Percentiles rank a stretch among this genome's conserved stretches.
Evolutionary conservation across 2,329 filamentous ascomycete genomes (phyloP).

Genomic region (Talaromyces albobiverticillius): DNA sequence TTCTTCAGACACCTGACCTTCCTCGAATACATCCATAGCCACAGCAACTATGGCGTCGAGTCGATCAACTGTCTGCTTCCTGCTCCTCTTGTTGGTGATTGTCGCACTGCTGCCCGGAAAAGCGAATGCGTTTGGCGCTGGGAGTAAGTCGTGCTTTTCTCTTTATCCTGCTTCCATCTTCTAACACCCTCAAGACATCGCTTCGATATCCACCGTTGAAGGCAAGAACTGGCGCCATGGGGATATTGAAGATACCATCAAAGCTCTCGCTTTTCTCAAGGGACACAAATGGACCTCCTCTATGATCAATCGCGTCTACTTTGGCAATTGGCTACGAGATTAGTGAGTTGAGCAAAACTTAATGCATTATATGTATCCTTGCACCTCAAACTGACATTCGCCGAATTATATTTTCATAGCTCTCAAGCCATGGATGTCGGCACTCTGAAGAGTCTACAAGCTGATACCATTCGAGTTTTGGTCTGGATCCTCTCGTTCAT

Average conservation of each 20-base stretch:
- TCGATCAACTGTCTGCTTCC: conserved; percentile 29
- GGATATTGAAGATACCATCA: conserved; percentile 79
- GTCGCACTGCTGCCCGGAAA: conserved; percentile 36
- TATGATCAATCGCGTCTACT: conserved; percentile 75
- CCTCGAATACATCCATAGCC: neutral
- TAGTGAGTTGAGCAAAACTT: conserved; percentile 47
- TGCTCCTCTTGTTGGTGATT: conserved; percentile 36
- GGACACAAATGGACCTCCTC: conserved; percentile 83
- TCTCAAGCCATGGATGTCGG: conserved; percentile 80
- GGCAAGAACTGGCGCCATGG: conserved; percentile 54
- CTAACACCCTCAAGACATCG: conserved; percentile 37
- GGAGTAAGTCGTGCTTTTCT: conserved; percentile 33
- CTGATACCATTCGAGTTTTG: conserved; percentile 73
- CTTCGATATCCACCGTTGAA: conserved; percentile 50
- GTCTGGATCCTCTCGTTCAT: conserved; percentile 82
- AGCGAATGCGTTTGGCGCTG: conserved; percentile 44
- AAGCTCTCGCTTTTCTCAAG: conserved; percentile 70
- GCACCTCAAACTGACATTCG: conserved; percentile 1
- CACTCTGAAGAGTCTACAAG: conserved; percentile 73
- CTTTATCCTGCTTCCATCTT: neutral
- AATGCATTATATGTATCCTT: neutral
- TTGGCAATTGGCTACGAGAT: conserved; percentile 83
- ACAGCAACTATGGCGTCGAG: conserved; percentile 15
- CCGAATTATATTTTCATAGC: conserved; percentile 22
- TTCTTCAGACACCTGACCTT: neutral